phyloP scores from a whole-genome alignment of 331 rosid genomes.

The Malus hybrid region DNA sequence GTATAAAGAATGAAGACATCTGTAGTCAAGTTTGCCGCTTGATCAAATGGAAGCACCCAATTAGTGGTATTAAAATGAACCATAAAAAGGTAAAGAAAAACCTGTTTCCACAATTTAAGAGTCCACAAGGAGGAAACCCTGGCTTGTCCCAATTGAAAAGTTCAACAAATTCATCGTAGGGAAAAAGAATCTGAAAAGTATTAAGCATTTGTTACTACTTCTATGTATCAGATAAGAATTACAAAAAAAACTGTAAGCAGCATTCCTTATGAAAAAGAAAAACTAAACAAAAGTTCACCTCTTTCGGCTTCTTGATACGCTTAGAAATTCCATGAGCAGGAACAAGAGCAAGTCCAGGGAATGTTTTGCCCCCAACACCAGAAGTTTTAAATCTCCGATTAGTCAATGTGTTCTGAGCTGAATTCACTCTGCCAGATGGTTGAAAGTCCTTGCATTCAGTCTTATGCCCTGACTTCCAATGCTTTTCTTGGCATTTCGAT shows the following conservation, averaged over 20 bases:
- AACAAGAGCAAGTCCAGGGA: constrained; percentile 46
- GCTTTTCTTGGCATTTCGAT: constrained; percentile 48
- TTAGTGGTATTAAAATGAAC: constrained; percentile 7
- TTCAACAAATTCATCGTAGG: constrained; percentile 69
- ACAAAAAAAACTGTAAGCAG: not conserved
- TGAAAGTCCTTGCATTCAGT: constrained; percentile 30
- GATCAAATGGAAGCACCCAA: constrained; percentile 12
- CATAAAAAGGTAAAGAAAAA: constrained; percentile 13
- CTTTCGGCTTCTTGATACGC: constrained; percentile 62
- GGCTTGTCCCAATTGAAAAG: constrained; percentile 68
- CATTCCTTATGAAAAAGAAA: not conserved
- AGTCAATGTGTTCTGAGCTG: constrained; percentile 8
- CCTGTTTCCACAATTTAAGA: constrained; percentile 92
- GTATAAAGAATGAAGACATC: not conserved
- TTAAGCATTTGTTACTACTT: not conserved
- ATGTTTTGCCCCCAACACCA: constrained; percentile 29
- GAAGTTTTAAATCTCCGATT: constrained; percentile 32
- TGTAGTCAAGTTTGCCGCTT: not conserved
- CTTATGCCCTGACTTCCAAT: constrained; percentile 83
- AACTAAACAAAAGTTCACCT: constrained; percentile 26
- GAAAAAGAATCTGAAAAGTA: constrained; percentile 76
- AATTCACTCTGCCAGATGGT: not conserved
- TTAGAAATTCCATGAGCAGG: constrained; percentile 45
- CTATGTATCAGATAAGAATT: not conserved
- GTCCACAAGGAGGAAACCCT: constrained; percentile 81